Percentiles rank a stretch among this genome's conserved stretches.
These are phyloP conservation scores for Pyricularia grisea DNA, from an alignment of 2,329 filamentous ascomycete species.

Conservation along the genomic window DNA sequence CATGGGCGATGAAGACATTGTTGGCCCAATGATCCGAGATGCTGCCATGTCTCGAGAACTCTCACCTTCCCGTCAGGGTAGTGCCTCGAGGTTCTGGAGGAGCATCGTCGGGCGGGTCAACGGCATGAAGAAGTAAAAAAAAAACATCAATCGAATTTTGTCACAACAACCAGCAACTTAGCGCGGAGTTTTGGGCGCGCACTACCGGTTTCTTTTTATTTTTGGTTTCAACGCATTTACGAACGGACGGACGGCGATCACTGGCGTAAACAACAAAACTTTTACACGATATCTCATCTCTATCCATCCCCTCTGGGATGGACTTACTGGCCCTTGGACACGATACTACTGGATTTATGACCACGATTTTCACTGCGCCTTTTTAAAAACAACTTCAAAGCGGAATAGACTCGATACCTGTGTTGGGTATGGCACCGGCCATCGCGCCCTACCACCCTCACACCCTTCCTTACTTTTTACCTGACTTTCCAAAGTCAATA, in stretches of 20 bases:
- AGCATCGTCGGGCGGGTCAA: conserved; percentile 36
- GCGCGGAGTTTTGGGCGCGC: neutral
- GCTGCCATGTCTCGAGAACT: conserved; percentile 38
- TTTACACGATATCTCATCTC: neutral
- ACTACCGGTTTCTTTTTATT: neutral
- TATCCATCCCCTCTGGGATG: no score
- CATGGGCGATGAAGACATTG: conserved; percentile 83
- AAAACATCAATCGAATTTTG: neutral
- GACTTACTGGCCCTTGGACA: neutral
- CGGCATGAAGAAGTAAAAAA: conserved; percentile 18
- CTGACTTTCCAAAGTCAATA: neutral
- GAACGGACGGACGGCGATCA: neutral
- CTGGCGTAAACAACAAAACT: neutral
- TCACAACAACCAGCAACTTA: neutral
- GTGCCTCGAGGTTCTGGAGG: conserved; percentile 35
- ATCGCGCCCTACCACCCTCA: neutral
- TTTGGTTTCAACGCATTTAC: neutral
- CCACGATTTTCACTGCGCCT: neutral
- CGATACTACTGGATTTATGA: neutral
- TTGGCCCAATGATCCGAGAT: conserved; percentile 75
- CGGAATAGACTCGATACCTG: neutral
- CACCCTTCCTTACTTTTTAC: neutral
- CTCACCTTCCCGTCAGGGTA: conserved; percentile 29
- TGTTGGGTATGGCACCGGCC: neutral
- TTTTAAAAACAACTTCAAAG: neutral